These are phyloP conservation scores for Pseudocercospora ulei DNA, from an alignment of 2,329 filamentous ascomycete species.

Conservation along the genomic window DNA sequence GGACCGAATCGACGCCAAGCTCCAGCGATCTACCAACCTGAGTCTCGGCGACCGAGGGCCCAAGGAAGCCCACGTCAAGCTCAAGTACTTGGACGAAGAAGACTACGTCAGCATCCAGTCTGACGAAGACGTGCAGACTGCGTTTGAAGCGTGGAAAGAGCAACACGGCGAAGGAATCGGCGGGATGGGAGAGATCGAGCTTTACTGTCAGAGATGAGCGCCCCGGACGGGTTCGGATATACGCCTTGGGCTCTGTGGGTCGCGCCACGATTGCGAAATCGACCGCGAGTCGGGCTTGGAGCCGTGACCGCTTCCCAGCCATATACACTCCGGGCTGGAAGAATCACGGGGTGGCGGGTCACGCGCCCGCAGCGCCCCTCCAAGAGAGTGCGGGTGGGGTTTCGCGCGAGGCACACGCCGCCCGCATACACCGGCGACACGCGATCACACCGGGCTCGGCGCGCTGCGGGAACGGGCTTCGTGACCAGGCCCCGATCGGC, in stretches of 20 bases:
- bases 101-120: slow-evolving; percentile 89
- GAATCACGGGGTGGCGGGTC: too few species aligned
- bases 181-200: slow-evolving; percentile 78
- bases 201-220: slow-evolving; percentile 57
- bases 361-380: too few species aligned
- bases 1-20: slow-evolving; percentile 91
- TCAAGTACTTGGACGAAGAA: slow-evolving; percentile 86
- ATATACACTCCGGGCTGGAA: not conserved
- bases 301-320: too few species aligned
- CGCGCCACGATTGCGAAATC: not conserved
- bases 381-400: too few species aligned
- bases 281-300: not conserved
- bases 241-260: not conserved
- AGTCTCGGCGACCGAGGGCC: slow-evolving; percentile 62
- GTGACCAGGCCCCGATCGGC: too few species aligned
- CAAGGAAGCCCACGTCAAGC: slow-evolving; percentile 53
- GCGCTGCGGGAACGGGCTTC: too few species aligned
- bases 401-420: too few species aligned
- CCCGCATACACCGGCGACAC: too few species aligned
- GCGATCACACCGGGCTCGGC: too few species aligned
- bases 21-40: slow-evolving; percentile 73
- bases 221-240: not conserved
- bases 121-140: slow-evolving; percentile 92
- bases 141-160: slow-evolving; percentile 89
- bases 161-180: slow-evolving; percentile 53